Percentiles rank a stretch among this genome's conserved stretches.
Conservation (phyloP, 768 basidiomycete genomes). For the Suillus discolor region DNA sequence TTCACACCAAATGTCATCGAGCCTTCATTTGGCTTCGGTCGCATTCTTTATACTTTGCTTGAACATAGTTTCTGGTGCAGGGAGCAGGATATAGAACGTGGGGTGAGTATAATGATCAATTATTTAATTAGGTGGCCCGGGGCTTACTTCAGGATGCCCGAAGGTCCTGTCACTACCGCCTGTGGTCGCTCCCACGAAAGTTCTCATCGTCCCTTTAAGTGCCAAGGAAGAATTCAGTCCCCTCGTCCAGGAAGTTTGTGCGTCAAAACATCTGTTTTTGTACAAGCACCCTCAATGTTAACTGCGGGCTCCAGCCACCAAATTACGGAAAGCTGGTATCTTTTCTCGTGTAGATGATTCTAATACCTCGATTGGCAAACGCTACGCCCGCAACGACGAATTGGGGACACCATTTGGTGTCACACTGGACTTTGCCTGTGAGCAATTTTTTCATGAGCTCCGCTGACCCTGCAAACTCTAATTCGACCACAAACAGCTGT, state of each 20-base stretch:
- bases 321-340: constrained; percentile 86
- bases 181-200: constrained; percentile 92
- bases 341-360: constrained; percentile 97
- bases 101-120: constrained; percentile 52
- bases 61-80: constrained; percentile 97
- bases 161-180: constrained; percentile 91
- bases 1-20: constrained; percentile 98
- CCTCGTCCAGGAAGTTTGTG: constrained; percentile 87
- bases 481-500: constrained; percentile 56
- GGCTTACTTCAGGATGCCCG: constrained; percentile 1
- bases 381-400: constrained; percentile 97
- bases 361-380: constrained; percentile 91
- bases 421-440: constrained; percentile 94
- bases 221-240: constrained; percentile 83
- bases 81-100: constrained; percentile 88
- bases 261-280: constrained; percentile 38
- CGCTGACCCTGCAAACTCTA: constrained; percentile 9
- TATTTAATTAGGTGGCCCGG: not conserved
- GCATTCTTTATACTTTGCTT: constrained; percentile 90
- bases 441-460: constrained; percentile 26
- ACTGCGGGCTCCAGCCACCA: constrained; percentile 60
- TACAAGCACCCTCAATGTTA: not conserved
- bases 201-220: constrained; percentile 93
- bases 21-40: constrained; percentile 96
- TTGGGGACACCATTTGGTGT: constrained; percentile 97